Evolutionary conservation across 2,329 filamentous ascomycete genomes (phyloP).

Genomic region (Aspergillus ibericus): DNA sequence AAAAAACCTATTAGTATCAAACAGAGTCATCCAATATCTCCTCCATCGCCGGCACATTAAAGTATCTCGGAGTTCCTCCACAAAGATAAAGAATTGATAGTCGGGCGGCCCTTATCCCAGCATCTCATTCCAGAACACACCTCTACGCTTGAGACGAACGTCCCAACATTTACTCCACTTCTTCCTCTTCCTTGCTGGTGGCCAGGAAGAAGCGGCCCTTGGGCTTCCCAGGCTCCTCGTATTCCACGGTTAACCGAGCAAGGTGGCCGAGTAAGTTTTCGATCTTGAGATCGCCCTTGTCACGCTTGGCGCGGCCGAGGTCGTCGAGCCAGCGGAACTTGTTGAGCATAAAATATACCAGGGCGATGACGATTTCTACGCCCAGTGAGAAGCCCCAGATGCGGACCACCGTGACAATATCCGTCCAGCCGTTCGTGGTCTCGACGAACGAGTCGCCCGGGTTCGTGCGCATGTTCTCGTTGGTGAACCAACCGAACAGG

Average conservation of each 20-base stretch:
- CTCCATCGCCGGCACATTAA: neutral
- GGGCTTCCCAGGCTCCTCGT: conserved; percentile 48
- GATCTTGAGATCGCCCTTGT: conserved; percentile 51
- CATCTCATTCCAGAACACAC: neutral
- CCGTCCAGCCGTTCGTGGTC: conserved; percentile 56
- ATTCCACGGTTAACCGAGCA: conserved; percentile 50
- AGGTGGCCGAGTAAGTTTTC: conserved; percentile 53
- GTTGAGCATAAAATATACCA: conserved; percentile 52
- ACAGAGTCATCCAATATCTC: neutral
- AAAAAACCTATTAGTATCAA: neutral
- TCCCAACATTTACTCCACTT: conserved; percentile 34
- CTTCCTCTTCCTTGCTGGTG: conserved; percentile 47
- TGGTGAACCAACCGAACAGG: conserved; percentile 73
- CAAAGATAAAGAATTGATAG: neutral
- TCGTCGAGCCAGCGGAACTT: conserved; percentile 47
- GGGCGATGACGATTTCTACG: conserved; percentile 53
- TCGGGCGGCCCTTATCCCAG: neutral
- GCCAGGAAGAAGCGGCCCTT: conserved; percentile 45
- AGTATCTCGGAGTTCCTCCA: neutral
- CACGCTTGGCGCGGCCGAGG: conserved; percentile 49
- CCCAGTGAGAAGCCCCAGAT: conserved; percentile 54
- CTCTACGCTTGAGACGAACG: neutral
- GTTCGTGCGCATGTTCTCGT: conserved; percentile 42
- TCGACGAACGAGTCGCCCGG: conserved; percentile 31
- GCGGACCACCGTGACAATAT: conserved; percentile 56